Evolutionary conservation across 2,329 filamentous ascomycete genomes (phyloP).

Genomic region (Lachnellula arida): DNA sequence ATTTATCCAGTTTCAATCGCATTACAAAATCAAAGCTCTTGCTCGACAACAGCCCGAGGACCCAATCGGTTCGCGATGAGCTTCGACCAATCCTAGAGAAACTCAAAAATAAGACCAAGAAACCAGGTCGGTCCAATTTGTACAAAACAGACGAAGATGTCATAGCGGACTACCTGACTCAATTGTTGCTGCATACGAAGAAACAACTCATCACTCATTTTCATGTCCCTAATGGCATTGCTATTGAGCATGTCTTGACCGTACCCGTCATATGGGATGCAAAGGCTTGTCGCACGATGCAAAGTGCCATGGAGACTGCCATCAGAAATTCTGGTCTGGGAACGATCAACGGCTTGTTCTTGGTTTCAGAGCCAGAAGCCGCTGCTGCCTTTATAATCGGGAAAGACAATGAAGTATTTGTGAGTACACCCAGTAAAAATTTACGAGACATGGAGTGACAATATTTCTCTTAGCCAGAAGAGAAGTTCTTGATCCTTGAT

Average conservation of each 20-base stretch:
- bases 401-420: conserved; percentile 5
- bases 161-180: conserved; percentile 14
- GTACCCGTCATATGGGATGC: conserved; percentile 15
- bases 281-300: conserved; percentile 16
- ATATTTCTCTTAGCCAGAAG: conserved; percentile 8
- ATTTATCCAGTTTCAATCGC: conserved; percentile 5
- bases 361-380: conserved; percentile 21
- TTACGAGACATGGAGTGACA: background rate
- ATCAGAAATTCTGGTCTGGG: conserved; percentile 7
- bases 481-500: conserved; percentile 24
- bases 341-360: conserved; percentile 21
- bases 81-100: conserved; percentile 3
- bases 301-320: conserved; percentile 11
- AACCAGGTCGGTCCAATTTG: background rate
- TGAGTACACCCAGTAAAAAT: background rate
- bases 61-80: conserved; percentile 9
- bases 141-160: conserved; percentile 7
- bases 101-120: conserved; percentile 1
- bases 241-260: conserved; percentile 13
- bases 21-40: conserved; percentile 14
- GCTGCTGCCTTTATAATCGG: conserved; percentile 5
- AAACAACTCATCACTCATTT: background rate
- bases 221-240: background rate
- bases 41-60: conserved; percentile 13
- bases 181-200: conserved; percentile 14